Evolutionary conservation across 1,284 basidiomycete genomes (phyloP), one percentile per base, ranked within the genome.

Genomic region (Trichosporon sp.): DNA sequence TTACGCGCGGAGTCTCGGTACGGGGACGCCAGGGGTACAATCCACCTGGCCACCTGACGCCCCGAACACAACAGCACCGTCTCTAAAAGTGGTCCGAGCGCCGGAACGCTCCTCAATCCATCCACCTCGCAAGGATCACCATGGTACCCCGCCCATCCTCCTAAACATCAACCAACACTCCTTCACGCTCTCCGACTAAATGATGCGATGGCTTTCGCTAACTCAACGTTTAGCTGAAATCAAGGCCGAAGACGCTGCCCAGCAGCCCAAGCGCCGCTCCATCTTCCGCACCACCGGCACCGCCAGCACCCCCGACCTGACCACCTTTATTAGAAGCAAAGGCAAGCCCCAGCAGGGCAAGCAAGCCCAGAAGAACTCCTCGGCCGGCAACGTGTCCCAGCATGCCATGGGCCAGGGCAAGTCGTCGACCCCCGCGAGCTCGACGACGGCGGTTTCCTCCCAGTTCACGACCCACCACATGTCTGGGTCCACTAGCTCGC

Each of bases 251-350:
- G 75, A 73, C n/a, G 73, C 75, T 38, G 70, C 72, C 11, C 68
- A 74, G 16, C 43, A 71, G 26, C 74, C 75, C 8, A 91, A 92
- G 81, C 88, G 92, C 56, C 88, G 92, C 68, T 92, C 91, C 75
- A 89, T 95, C 85, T 94, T 93, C 81, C 88, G 93, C 71, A 90
- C 91, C n/a, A 87, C 91, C 6, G 93, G 93, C 65, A 94, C 92
- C 1, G 91, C 92, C 31, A 92, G 91, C 76, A 93, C 91, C 76
- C 93, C 94, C 31, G 93, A 96, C 83, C 87, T 96, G 31, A 91
- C 92, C 3, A 93, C 92, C 2, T 86, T 95, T 69, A 84, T 94
- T 68, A 88, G 74, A 11, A 69, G 90, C 73, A 93, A 93, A 84
- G 90, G 91, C 43, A 91, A 90, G 46, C 51, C 48, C 26, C 59